These are phyloP conservation scores for Talinum fruticosum DNA, from an alignment of 148 eudicot species.

Conservation along the genomic window DNA sequence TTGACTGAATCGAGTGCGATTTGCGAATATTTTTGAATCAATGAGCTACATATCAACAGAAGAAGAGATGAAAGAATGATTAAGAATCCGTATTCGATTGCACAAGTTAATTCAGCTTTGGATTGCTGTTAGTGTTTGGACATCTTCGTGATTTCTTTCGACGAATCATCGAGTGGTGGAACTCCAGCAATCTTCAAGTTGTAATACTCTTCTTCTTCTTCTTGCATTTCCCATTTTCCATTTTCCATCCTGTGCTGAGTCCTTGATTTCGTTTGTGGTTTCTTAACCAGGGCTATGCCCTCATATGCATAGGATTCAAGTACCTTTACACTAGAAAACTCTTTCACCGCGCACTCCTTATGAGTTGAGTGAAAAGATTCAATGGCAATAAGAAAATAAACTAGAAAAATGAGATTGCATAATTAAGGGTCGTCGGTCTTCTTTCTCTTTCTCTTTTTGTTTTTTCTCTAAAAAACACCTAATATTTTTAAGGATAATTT, in stretches of 20 bases:
- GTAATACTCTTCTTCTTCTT: background rate
- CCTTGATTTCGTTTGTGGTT: background rate
- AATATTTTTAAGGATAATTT: too few relatives aligned
- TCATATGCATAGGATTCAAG: slow-evolving; percentile 86
- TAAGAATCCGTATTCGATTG: slow-evolving; percentile 86
- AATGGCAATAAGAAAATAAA: too few relatives aligned
- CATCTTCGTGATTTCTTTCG: slow-evolving; percentile 84
- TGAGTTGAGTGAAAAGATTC: too few relatives aligned
- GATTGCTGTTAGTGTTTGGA: slow-evolving; percentile 77
- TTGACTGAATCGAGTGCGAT: background rate
- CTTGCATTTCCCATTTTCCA: background rate
- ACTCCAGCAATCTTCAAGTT: slow-evolving; percentile 61
- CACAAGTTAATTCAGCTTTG: slow-evolving; percentile 87
- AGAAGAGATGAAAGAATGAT: slow-evolving; percentile 48
- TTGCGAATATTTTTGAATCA: background rate
- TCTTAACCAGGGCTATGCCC: slow-evolving; percentile 88
- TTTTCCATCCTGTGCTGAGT: background rate
- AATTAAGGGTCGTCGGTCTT: too few relatives aligned
- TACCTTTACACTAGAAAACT: slow-evolving; percentile 82
- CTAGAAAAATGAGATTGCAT: too few relatives aligned
- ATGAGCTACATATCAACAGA: background rate
- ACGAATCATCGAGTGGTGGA: slow-evolving; percentile 67
- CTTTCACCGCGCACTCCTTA: too few relatives aligned
- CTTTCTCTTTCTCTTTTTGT: too few relatives aligned
- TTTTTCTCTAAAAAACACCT: too few relatives aligned